Percentiles rank a stretch among this genome's conserved stretches.
phyloP scores from a whole-genome alignment of 176 grass and related monocot species.

The Raddia guianensis region DNA sequence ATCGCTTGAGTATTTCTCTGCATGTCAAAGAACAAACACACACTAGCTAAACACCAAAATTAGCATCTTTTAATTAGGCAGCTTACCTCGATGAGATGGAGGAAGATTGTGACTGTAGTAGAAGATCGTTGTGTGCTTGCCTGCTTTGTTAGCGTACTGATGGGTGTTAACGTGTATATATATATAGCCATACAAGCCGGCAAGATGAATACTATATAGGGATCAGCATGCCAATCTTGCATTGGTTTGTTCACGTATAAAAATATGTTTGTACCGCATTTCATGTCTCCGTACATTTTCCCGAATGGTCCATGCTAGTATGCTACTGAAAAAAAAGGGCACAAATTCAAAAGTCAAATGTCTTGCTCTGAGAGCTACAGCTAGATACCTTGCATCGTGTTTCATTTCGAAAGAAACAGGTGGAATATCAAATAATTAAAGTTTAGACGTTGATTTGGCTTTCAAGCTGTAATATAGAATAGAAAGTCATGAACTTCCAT shows the following conservation, averaged over 20 bases:
- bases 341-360: constrained; percentile 31
- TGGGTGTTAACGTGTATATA: neutral
- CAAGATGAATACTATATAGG: neutral
- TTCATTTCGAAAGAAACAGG: neutral
- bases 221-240: neutral
- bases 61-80: neutral
- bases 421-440: neutral
- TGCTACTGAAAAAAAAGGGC: neutral
- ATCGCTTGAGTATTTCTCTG: neutral
- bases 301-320: neutral
- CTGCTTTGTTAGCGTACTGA: neutral
- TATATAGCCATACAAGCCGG: constrained; percentile 14
- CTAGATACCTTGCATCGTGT: neutral
- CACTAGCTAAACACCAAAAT: neutral
- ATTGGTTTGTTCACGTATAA: neutral
- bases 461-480: neutral
- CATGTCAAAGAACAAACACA: neutral
- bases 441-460: neutral
- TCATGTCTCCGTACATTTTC: neutral
- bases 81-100: neutral
- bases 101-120: neutral
- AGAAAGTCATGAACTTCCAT: neutral
- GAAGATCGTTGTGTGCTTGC: neutral
- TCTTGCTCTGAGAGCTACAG: neutral
- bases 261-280: neutral